Evolutionary conservation across 1,139 yeast species (phyloP), one percentile per base, ranked within the genome.

Genomic region (Sugiyamaella grinbergsii): DNA sequence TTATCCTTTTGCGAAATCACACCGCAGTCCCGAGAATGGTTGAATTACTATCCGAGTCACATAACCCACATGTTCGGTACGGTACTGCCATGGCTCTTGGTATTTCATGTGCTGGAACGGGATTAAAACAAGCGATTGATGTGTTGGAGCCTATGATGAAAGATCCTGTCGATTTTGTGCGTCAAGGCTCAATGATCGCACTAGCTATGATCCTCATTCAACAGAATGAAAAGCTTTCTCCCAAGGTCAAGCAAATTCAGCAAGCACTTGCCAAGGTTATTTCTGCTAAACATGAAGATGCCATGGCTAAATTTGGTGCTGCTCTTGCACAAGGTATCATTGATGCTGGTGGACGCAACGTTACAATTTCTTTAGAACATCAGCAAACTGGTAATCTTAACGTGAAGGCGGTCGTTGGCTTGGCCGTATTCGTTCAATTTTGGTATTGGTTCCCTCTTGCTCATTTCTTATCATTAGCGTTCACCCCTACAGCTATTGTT

Each of bases 361-460:
- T 88, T n/a, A 91, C 98, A 0, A 90, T 93, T 58, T 86, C 86
- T 60, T 76, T 93, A 52, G 98, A 93, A 69, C 88, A 93, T 67
- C 65, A 83, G n/a, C 93, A 89, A 59, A 89, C 96, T 32, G 95
- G 90, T 55, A 90, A 96, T 13, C 78, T 93, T 59, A 93, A 93
- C 68, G 82, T 85, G 68, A 86, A 86, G 65, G 94, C 97, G 0
- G 84, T 94, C 61, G 95, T 91, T 53, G 98, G 99, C 38, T 75
- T 94, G 62, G 83, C 95, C 0, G 80, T 93, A 55, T 94, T 93
- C 67, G 76, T 85, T 5, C 99, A 93, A 71, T 87, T 88, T 65
- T 93, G 99, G 99, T 90, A 90, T 72, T 93, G 98, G 98, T 94
- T 85, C 81, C 98, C 99, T 57, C 77, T 91, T 55, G 83, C 97